Evolutionary conservation across 2,329 filamentous ascomycete species (phyloP).

Genomic region (Aspergillus viridinutans): DNA sequence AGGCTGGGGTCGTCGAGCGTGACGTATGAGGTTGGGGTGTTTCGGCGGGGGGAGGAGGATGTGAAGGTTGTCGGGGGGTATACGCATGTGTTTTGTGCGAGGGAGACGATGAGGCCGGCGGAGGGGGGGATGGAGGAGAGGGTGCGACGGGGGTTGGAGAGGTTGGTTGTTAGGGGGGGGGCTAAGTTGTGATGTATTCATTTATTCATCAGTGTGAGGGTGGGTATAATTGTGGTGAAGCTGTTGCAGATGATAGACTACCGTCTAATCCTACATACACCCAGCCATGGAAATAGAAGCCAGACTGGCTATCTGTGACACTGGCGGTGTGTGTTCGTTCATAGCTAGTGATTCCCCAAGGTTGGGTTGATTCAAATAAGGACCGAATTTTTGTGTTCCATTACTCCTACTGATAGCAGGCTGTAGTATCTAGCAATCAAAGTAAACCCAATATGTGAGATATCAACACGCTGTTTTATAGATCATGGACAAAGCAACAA

Average conservation of each 20-base stretch:
- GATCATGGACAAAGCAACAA: not conserved
- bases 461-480: not conserved
- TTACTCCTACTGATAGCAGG: not conserved
- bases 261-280: too few relatives aligned
- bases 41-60: slow-evolving; percentile 66
- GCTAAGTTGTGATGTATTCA: slow-evolving; percentile 24
- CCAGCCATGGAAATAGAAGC: too few relatives aligned
- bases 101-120: slow-evolving; percentile 64
- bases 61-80: slow-evolving; percentile 84
- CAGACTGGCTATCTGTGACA: too few relatives aligned
- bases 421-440: not conserved
- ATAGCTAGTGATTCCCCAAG: too few relatives aligned
- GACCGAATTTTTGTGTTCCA: too few relatives aligned
- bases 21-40: slow-evolving; percentile 84
- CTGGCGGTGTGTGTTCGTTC: too few relatives aligned
- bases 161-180: slow-evolving; percentile 42
- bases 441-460: not conserved
- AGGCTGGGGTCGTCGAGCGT: slow-evolving; percentile 84
- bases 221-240: too few relatives aligned
- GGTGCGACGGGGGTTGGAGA: slow-evolving; percentile 53
- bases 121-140: slow-evolving; percentile 48
- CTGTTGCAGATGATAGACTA: too few relatives aligned
- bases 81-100: slow-evolving; percentile 83
- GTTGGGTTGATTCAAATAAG: too few relatives aligned
- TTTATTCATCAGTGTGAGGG: not conserved